phyloP scores from a whole-genome alignment of 2,329 filamentous ascomycete genomes.

The Sporothrix variecibatus region DNA sequence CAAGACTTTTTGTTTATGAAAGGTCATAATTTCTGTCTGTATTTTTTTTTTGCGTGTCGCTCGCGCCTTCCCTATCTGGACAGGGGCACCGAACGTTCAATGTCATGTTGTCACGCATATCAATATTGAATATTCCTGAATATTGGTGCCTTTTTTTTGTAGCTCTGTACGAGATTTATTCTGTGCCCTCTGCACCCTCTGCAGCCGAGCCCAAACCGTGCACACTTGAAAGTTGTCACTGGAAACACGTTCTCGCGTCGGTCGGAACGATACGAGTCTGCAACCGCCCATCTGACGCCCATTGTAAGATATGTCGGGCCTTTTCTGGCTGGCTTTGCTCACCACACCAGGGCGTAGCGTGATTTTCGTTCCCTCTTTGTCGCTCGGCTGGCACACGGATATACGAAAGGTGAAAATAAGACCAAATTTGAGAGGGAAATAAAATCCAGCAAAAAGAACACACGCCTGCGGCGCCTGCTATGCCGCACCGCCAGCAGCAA shows the following conservation, averaged over 20 bases:
- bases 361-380: background rate
- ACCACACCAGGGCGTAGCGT: constrained; percentile 9
- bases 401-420: background rate
- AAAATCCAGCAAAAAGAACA: background rate
- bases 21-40: background rate
- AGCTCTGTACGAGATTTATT: background rate
- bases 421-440: too few relatives aligned
- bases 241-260: background rate
- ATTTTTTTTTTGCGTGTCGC: background rate
- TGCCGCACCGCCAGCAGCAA: background rate
- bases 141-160: background rate
- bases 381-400: background rate
- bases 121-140: background rate
- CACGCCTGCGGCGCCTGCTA: background rate
- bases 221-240: background rate
- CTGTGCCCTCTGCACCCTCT: background rate
- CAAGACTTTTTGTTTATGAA: background rate
- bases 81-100: background rate
- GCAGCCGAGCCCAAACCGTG: background rate
- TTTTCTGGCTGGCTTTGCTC: constrained; percentile 6
- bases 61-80: background rate
- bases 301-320: constrained; percentile 19
- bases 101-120: background rate
- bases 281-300: constrained; percentile 13
- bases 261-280: background rate